Evolutionary conservation across 2,329 filamentous ascomycete species (phyloP), one percentile per base, ranked within the genome.

Genomic region (Beauveria caledonica): DNA sequence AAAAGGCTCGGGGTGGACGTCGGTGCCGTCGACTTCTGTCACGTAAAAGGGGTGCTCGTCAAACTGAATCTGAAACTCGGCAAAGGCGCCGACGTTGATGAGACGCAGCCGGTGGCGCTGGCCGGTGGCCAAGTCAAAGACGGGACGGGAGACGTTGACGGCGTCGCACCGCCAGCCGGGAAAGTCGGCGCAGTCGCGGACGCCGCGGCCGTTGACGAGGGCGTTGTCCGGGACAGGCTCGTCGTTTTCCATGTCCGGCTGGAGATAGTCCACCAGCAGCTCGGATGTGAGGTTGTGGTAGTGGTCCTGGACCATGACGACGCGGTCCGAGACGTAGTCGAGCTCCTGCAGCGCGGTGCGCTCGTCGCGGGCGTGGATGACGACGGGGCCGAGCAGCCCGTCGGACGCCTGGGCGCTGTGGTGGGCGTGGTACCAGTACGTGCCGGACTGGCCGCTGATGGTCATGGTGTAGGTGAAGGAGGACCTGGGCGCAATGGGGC

Each of bases 221-320:
- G 83, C 82, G 2, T 84, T 78, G 23, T 89, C 77, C 0, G 87
- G 87, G 0, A 89, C 80, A 0, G 86, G 87, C 68, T 89, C 86
- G 0, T 85, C 82, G 25, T 79, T 78, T 51, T 78, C 77, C 75
- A 82, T 65, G 75, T 85, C 71, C 0, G 77, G 74, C 1, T 70
- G 78, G 45, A 88, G 78, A 62, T 86, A 85, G 19, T 79, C 73
- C 68, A 79, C 77, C 3, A 85, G 68, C 0, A 86, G 72, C 44
- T 75, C 72, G 0, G 72, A 74, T 1, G 78, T 79, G 10, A 76
- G 69, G 52, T 86, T 82, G 65, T 90, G 86, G 62, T 91, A 90
- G 77, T 88, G 88, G 66, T 91, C 88, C 19, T 85, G 86, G n/a
- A 91, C 72, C 63, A 88, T 87, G 19, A 90, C 68, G 0, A 87